Percentiles rank a stretch among this genome's conserved stretches.
Conservation (phyloP, 116 monocot genomes). For the Dioscorea cayenensis region DNA sequence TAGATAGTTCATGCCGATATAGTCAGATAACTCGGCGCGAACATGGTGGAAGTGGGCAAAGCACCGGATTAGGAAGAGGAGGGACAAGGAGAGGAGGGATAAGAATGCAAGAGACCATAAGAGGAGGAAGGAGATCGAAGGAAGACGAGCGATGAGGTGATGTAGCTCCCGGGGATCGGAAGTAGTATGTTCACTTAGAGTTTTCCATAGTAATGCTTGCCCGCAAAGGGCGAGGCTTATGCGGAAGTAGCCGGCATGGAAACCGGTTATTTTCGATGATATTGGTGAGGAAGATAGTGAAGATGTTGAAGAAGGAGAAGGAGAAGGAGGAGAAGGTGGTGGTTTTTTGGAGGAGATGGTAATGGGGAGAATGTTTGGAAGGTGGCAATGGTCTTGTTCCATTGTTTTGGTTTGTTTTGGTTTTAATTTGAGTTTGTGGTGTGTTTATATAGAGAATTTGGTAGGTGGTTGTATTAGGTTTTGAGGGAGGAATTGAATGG, state of each 20-base stretch:
- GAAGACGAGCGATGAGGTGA: slow-evolving; percentile 15
- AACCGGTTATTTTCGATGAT: slow-evolving; percentile 22
- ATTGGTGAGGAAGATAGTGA: no score
- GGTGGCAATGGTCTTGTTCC: no score
- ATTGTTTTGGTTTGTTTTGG: no score
- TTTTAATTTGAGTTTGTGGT: no score
- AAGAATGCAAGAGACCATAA: slow-evolving; percentile 58
- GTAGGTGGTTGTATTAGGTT: no score
- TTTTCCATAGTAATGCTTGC: slow-evolving; percentile 69
- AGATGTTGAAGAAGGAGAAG: not conserved
- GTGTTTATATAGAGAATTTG: no score
- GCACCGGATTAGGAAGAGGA: slow-evolving; percentile 56
- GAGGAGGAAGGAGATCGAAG: slow-evolving; percentile 47
- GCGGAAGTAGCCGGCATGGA: slow-evolving; percentile 77
- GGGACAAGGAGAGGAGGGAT: slow-evolving; percentile 33
- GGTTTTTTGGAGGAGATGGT: not conserved
- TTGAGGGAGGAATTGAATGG: no score
- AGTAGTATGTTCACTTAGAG: slow-evolving; percentile 21
- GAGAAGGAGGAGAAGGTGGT: not conserved
- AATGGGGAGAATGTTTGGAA: no score
- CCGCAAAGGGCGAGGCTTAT: slow-evolving; percentile 54
- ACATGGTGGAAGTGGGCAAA: slow-evolving; percentile 34
- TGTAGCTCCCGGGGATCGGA: slow-evolving; percentile 10
- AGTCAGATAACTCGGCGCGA: slow-evolving; percentile 54
- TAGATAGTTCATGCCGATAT: slow-evolving; percentile 74